These are phyloP conservation scores for Bonnemaisonia californica DNA, from an alignment of 31 red algal genomes.

Conservation along the genomic window DNA sequence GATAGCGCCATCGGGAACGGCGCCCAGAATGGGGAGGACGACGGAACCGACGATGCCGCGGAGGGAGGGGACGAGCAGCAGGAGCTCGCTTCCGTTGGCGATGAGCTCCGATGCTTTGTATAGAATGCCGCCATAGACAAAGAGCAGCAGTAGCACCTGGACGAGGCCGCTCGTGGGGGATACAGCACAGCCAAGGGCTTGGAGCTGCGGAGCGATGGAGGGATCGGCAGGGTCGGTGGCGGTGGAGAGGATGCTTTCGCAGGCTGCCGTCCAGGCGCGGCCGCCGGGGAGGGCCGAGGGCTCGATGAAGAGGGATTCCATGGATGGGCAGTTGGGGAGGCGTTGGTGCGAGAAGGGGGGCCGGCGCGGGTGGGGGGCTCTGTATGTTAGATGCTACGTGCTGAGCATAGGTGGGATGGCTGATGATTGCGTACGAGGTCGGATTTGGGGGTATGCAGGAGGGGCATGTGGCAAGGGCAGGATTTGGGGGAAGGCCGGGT, in stretches of 20 bases:
- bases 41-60: slow-evolving; percentile 79
- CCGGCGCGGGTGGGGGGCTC: too few relatives aligned
- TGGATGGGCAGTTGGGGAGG: background rate
- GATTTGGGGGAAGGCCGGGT: too few relatives aligned
- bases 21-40: slow-evolving; percentile 84
- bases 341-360: background rate
- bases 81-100: slow-evolving; percentile 73
- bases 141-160: slow-evolving; percentile 69
- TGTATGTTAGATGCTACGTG: too few relatives aligned
- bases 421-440: too few relatives aligned
- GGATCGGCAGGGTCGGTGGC: background rate
- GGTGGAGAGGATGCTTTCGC: slow-evolving; percentile 11
- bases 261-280: slow-evolving; percentile 46
- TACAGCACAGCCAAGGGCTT: slow-evolving; percentile 61
- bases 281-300: slow-evolving; percentile 76
- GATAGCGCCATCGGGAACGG: slow-evolving; percentile 88
- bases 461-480: too few relatives aligned
- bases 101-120: slow-evolving; percentile 77
- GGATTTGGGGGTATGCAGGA: too few relatives aligned
- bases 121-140: slow-evolving; percentile 68
- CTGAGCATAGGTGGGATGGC: too few relatives aligned
- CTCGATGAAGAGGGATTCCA: slow-evolving; percentile 78
- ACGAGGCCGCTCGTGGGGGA: slow-evolving; percentile 61
- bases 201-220: background rate
- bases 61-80: slow-evolving; percentile 77